A percentile compares a stretch with the other conserved stretches of the same genome.
phyloP scores from a whole-genome alignment of 2,329 filamentous ascomycete species.

The Colletotrichum sp. region DNA sequence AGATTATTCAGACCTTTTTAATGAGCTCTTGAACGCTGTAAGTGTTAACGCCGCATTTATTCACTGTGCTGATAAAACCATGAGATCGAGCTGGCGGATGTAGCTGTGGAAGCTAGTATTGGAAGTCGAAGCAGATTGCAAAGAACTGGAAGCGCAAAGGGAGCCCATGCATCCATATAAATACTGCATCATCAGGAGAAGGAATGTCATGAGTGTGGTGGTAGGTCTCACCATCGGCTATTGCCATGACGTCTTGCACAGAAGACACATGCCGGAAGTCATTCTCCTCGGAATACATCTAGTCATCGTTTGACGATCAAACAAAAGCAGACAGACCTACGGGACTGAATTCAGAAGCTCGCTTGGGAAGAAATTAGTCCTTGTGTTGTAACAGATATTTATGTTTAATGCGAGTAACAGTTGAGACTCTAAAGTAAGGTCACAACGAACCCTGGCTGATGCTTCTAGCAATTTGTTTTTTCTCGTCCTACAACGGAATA shows the following conservation, averaged over 20 bases:
- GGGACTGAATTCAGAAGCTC: too few relatives aligned
- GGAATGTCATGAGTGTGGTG: background rate
- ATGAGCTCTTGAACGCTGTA: fast-evolving
- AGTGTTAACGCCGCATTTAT: fast-evolving
- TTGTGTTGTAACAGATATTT: too few relatives aligned
- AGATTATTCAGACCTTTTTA: fast-evolving
- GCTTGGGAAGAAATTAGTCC: too few relatives aligned
- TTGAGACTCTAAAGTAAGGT: too few relatives aligned
- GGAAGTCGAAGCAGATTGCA: background rate
- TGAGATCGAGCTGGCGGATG: background rate
- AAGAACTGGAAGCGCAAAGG: background rate
- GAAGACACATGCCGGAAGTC: fast-evolving
- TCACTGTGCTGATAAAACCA: fast-evolving
- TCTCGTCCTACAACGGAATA: too few relatives aligned
- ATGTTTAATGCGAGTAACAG: too few relatives aligned
- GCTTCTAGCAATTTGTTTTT: too few relatives aligned
- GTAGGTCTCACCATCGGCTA: background rate
- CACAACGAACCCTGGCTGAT: too few relatives aligned
- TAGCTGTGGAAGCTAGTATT: background rate
- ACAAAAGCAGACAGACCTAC: too few relatives aligned
- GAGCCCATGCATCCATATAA: background rate
- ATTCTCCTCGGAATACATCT: too few relatives aligned
- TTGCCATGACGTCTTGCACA: background rate
- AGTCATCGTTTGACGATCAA: too few relatives aligned
- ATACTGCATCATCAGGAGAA: background rate